Base-by-base conservation (phyloP, 768 basidiomycete species). In the Podaxis sp. region DNA sequence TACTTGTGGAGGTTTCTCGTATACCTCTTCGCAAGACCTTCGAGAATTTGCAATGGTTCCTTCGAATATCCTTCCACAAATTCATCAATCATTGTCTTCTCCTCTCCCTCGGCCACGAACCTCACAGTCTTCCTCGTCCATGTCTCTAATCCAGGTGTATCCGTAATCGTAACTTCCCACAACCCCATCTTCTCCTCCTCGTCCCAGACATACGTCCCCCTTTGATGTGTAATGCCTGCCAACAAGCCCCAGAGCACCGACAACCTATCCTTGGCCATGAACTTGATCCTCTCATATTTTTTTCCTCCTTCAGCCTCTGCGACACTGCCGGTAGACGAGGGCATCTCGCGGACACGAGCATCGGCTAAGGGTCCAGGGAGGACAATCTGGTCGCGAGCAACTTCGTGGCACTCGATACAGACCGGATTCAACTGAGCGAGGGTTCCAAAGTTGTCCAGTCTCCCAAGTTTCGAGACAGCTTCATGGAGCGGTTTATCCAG, bases 1-100 rank as follows among this genome's bases (percentile, higher is more conserved):
- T 16, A 57, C 56, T 48, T 57, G 28, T 57, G 56, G 7, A 57
- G 21, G 25, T 57, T 28, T 21, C 35, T 57, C 11, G 56, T 57
- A 50, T 36, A 57, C 56, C 35, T 57, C 47, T 57, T 48, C 6
- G 56, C 47, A 23, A 57, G 7, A 4, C 56, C 46, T 36, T 57
- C 56, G 11, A 57, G 50, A 37, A 57, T 18, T 11, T 37, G 32
- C 14, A 48, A 9, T 11, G 18, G 32, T 32, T 57, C 56, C 47
- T 25, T 36, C 47, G 56, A 48, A 50, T 57, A 57, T 14, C 56
- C 56, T n/a, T 57, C 56, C 32, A 47, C n/a, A 57, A 57, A 48
- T 25, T 57, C 56, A 36, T 48, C 56, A 4, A 57, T 10, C 47
- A 11, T 57, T 28, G 56, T 57, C 42, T 13, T 47, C 35, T 14